Evolutionary conservation across 805 yeast genomes (phyloP), one percentile per base, ranked within the genome.

Genomic region (Yarrowia osloensis): DNA sequence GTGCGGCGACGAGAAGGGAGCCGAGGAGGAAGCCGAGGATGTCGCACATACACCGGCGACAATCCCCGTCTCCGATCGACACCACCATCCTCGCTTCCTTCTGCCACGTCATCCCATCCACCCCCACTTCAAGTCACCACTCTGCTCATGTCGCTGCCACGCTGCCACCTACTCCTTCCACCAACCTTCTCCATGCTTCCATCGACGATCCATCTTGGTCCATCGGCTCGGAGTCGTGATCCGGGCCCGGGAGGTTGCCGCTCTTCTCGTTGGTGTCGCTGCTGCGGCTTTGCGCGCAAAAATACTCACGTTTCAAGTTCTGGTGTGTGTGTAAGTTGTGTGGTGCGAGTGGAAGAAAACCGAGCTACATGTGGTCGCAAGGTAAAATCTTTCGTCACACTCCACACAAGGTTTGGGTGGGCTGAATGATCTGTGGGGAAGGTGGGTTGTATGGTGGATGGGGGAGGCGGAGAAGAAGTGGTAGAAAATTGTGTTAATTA

Each of bases 351-450:
- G 37, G 63, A 57, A 57, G 63, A 57, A 39, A 57, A 29, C 62
- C 37, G 33, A 39, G 44, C 62, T 55, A 55, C 29, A 13, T 57
- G 33, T 54, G 46, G 31, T 35, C 61, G 61, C 61, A 54, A 54
- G 42, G 63, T 57, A 57, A 57, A 57, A 57, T 57, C 63, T 57
- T 57, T 57, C 63, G 63, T 57, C 49, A 57, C 49, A 12, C 40
- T 21, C 15, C 19, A 39, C 40, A 24, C 37, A 57, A 57, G 63
- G 63, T 57, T 57, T 57, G 63, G 49, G 63, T 57, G 63, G 63
- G 63, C 63, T 40, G 47, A 52, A 52, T 2, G 49, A 54, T 35
- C 33, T 57, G 49, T 57, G 63, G 63, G 63, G 63, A 39, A 57
- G 40, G 44, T 17, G 61, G 4, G 33, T 35, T 9, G 22, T n/a